Evolutionary conservation across 2,329 filamentous ascomycete genomes (phyloP).

Genomic region (Alternaria solani): DNA sequence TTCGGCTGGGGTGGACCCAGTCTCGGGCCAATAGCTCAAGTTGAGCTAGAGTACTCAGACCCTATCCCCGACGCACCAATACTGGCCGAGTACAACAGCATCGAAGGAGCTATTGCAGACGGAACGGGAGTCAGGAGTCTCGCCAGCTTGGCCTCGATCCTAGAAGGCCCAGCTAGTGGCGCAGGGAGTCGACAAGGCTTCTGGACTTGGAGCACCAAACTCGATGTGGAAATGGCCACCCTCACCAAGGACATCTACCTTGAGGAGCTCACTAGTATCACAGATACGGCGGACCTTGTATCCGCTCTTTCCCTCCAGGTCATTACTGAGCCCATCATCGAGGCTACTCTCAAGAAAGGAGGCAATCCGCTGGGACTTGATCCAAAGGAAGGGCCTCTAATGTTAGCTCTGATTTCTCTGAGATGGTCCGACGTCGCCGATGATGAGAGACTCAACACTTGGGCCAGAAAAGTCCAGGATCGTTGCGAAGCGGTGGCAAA

Average conservation of each 20-base stretch:
- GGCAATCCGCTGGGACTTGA: conserved; percentile 45
- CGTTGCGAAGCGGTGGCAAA: conserved; percentile 16
- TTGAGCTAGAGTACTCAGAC: conserved; percentile 36
- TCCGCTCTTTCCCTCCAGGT: conserved; percentile 37
- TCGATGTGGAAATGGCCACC: conserved; percentile 29
- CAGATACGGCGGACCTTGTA: conserved; percentile 27
- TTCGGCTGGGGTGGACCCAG: conserved; percentile 21
- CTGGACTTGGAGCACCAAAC: conserved; percentile 40
- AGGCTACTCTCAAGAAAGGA: conserved; percentile 12
- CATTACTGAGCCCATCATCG: conserved; percentile 33
- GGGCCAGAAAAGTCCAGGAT: conserved; percentile 25
- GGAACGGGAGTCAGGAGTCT: conserved; percentile 30
- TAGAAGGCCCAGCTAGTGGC: too few species aligned
- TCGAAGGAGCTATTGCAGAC: conserved; percentile 25
- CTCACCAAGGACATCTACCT: conserved; percentile 35
- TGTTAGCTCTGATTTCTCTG: conserved; percentile 24
- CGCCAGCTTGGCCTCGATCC: neutral
- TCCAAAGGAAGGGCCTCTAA: conserved; percentile 28
- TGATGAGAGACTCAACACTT: conserved; percentile 31
- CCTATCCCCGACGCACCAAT: conserved; percentile 35
- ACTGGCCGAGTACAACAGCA: conserved; percentile 36
- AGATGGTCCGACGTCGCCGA: conserved; percentile 35
- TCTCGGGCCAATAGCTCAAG: conserved; percentile 17
- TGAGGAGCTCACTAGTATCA: conserved; percentile 27
- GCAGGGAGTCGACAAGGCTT: conserved; percentile 25